Conservation (phyloP, 2,329 filamentous ascomycete genomes). For the Emmonsia crescens region DNA sequence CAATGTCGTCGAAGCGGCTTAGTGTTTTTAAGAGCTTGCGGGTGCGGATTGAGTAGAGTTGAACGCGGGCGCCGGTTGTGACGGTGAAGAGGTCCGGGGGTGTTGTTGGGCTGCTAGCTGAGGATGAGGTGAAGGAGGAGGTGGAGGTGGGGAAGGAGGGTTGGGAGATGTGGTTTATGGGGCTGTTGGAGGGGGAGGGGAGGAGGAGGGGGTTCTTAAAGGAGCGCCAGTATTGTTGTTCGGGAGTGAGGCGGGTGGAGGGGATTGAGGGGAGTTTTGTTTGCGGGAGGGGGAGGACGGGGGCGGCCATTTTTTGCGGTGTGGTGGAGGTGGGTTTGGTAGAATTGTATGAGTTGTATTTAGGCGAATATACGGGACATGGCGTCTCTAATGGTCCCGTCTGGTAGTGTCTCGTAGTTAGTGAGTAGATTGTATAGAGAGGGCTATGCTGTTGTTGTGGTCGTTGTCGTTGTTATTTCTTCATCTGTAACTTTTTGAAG, state of each 20-base stretch:
- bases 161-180: slow-evolving; percentile 81
- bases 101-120: slow-evolving; percentile 46
- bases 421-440: not conserved
- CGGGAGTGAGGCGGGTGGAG: slow-evolving; percentile 64
- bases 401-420: not conserved
- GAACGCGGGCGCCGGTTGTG: slow-evolving; percentile 85
- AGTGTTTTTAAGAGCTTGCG: slow-evolving; percentile 90
- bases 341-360: not conserved
- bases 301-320: slow-evolving; percentile 62
- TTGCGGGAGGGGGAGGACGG: slow-evolving; percentile 68
- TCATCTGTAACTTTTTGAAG: not conserved
- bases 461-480: not conserved
- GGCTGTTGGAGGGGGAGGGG: slow-evolving; percentile 79
- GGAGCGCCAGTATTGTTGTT: slow-evolving; percentile 91
- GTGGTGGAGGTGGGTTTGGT: not conserved
- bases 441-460: no score
- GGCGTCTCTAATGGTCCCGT: not conserved
- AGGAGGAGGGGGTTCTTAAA: slow-evolving; percentile 88
- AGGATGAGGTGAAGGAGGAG: slow-evolving; percentile 33
- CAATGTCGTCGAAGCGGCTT: slow-evolving; percentile 83
- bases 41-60: slow-evolving; percentile 86
- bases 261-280: slow-evolving; percentile 76
- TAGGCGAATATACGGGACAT: not conserved
- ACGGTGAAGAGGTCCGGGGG: slow-evolving; percentile 62
- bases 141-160: slow-evolving; percentile 41